Conservation (phyloP, 164 flowering plant species). For the Magnolia sinica region DNA sequence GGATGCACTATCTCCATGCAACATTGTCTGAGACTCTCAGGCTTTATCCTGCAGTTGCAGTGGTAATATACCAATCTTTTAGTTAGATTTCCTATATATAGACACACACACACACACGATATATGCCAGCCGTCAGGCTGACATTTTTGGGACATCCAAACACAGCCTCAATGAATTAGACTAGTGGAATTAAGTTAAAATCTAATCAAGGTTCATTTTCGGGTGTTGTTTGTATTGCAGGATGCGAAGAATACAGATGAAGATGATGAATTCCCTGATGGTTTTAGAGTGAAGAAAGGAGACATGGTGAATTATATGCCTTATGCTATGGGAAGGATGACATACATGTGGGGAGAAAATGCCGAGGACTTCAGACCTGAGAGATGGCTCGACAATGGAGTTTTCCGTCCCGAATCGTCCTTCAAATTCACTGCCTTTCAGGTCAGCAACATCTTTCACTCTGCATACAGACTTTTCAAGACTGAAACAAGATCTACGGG, state of each 20-base stretch:
- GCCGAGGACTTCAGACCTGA: conserved; percentile 61
- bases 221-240: conserved; percentile 23
- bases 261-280: conserved; percentile 78
- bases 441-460: conserved; percentile 24
- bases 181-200: background rate
- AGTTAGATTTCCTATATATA: background rate
- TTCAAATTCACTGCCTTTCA: conserved; percentile 73
- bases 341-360: conserved; percentile 71
- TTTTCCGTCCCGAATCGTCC: conserved; percentile 57
- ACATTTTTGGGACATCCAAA: background rate
- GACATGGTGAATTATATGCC: conserved; percentile 50
- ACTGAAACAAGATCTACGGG: too few species aligned
- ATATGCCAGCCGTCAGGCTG: background rate
- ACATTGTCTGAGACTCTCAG: conserved; percentile 80
- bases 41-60: conserved; percentile 83
- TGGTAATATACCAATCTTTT: conserved; percentile 34
- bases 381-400: conserved; percentile 62
- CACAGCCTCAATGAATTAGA: background rate
- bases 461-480: too few species aligned
- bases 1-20: conserved; percentile 88
- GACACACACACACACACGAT: too few species aligned
- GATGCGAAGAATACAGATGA: conserved; percentile 46
- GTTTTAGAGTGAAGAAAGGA: conserved; percentile 52
- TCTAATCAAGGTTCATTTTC: background rate
- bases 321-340: conserved; percentile 85